Conservation (phyloP, 2,329 filamentous ascomycete species). For the Colletotrichum falcatum region DNA sequence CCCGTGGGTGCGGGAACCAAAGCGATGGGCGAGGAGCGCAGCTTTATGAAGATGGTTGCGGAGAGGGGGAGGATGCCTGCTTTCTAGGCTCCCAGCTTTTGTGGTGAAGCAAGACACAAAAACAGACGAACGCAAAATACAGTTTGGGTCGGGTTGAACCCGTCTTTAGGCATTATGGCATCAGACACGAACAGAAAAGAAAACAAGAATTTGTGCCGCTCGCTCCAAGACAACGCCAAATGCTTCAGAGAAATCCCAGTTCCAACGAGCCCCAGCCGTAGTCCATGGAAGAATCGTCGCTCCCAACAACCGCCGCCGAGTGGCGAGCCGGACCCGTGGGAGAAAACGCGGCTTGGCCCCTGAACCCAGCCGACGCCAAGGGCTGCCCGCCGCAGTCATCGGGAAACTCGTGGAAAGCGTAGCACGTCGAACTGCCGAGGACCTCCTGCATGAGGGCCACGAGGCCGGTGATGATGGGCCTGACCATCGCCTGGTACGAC, state of each 20-base stretch:
- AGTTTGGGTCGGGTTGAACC: no score
- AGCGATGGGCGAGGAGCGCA: slow-evolving; percentile 12
- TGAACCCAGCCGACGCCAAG: slow-evolving; percentile 13
- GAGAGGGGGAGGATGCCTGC: slow-evolving; percentile 17
- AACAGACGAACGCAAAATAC: no score
- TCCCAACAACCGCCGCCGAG: slow-evolving; percentile 23
- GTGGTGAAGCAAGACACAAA: no score
- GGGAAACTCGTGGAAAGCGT: slow-evolving; percentile 41
- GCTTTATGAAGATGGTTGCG: slow-evolving; percentile 13
- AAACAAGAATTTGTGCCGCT: background rate
- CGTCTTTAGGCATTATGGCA: background rate
- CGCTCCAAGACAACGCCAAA: background rate
- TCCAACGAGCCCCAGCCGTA: slow-evolving; percentile 39
- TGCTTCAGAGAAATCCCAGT: slow-evolving; percentile 36
- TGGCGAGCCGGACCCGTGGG: slow-evolving; percentile 35
- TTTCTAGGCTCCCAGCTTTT: background rate
- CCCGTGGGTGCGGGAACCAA: slow-evolving; percentile 20
- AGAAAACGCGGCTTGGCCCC: slow-evolving; percentile 31
- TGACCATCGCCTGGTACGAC: slow-evolving; percentile 42
- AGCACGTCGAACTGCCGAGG: slow-evolving; percentile 50
- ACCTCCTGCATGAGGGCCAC: slow-evolving; percentile 49
- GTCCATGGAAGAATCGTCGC: slow-evolving; percentile 34
- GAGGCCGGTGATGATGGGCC: slow-evolving; percentile 43
- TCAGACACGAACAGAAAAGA: background rate
- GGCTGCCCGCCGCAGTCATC: slow-evolving; percentile 36